Evolutionary conservation across 257 asterid species (phyloP), one percentile per base, ranked within the genome.

Genomic region (Fraxinus pennsylvanica): DNA sequence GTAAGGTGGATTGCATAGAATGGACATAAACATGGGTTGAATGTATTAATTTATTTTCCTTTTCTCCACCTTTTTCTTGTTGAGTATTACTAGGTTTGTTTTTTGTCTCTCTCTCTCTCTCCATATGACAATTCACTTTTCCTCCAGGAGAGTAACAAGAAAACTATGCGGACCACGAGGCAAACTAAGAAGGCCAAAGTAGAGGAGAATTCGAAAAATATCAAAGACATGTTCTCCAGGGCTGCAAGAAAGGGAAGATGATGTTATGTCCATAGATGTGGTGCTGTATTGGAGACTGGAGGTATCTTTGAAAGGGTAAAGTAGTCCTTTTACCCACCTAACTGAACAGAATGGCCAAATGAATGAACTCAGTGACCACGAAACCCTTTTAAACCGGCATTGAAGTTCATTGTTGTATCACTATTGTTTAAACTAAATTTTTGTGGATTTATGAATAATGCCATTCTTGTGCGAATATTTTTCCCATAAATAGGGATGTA

Each of bases 171-270:
- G 78, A 61, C 70, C 15, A 88, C 89, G 47, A 76, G 91, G 84
- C 92, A 72, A 77, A 65, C 86, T 14, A 96, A 96, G 90, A 96
- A 93, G 87, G 91, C 88, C 57, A 96, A 89, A 82, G 86, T 88
- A 72, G 99, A 93, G 86, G 92, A 85, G 57, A 88, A 90, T 82
- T 88, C 97, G 19, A 87, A 88, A 4, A 96, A 92, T 79, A 96
- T 96, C 82, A 96, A 86, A 86, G 98, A 93, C 85, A 93, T 96
- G 98, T 96, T 96, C 86, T 87, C 83, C 81, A 81, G 95, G 81
- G 97, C 90, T 81, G 85, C 96, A 67, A 87, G 93, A 84, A 92
- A 81, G 75, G 83, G 87, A 71, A 89, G 85, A 71, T 91, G 79
- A 85, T 10, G 47, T 3, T 27, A 35, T 65, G 69, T 10, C 59